Conservation (phyloP, 306 rosid genomes). For the Alnus rubra region DNA sequence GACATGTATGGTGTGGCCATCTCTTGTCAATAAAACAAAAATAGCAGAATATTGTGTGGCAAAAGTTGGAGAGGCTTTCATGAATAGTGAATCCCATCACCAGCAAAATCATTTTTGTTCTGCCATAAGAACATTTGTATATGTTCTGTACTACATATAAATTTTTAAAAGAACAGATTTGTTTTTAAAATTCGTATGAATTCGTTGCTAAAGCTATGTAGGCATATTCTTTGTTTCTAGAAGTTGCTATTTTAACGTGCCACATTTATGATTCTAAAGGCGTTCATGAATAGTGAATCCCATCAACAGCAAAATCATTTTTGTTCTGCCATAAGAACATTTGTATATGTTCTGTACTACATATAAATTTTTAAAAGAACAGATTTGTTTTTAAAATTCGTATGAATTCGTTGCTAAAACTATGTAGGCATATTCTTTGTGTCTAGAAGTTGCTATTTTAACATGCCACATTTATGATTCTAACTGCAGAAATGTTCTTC, state of each 20-base stretch:
- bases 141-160: background rate
- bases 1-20: background rate
- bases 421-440: background rate
- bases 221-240: background rate
- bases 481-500: conserved; percentile 74
- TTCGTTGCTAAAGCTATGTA: conserved; percentile 1
- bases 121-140: background rate
- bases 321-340: no score
- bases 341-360: background rate
- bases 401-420: conserved; percentile 7
- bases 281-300: no score
- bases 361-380: background rate
- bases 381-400: background rate
- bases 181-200: background rate
- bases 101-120: background rate
- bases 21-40: background rate
- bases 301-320: no score
- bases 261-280: conserved; percentile 20
- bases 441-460: conserved; percentile 10
- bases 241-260: conserved; percentile 12
- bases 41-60: background rate
- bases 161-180: background rate
- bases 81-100: background rate
- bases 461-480: conserved; percentile 20
- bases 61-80: background rate